phyloP scores from a whole-genome alignment of 2,329 filamentous ascomycete genomes.

The Xylaria sp. region DNA sequence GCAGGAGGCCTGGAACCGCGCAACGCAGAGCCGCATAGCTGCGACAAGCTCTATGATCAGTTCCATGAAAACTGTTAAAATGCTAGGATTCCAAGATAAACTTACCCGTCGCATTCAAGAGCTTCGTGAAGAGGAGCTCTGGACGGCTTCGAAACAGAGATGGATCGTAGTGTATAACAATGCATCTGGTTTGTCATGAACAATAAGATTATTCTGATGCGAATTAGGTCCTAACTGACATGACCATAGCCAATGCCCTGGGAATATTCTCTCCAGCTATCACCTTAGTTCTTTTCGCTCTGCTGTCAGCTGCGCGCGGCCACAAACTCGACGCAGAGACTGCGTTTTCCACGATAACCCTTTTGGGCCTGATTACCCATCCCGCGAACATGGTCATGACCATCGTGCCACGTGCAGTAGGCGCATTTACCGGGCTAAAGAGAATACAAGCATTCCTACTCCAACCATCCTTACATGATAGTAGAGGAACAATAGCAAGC shows the following conservation, averaged over 20 bases:
- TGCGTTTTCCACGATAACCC: conserved; percentile 55
- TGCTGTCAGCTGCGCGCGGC: conserved; percentile 43
- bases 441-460: conserved; percentile 54
- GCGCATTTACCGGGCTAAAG: conserved; percentile 51
- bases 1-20: conserved; percentile 55
- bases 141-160: conserved; percentile 49
- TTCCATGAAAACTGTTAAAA: conserved; percentile 56
- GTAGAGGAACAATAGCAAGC: conserved; percentile 10
- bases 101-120: conserved; percentile 42
- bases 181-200: conserved; percentile 51
- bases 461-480: conserved; percentile 32
- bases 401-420: conserved; percentile 51
- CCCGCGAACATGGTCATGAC: conserved; percentile 59
- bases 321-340: conserved; percentile 50
- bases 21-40: conserved; percentile 55
- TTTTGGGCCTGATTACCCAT: conserved; percentile 55
- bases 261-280: conserved; percentile 56
- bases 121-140: conserved; percentile 51
- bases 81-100: conserved; percentile 50
- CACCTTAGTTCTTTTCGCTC: conserved; percentile 52
- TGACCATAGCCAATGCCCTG: conserved; percentile 52
- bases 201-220: not conserved
- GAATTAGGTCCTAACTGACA: not conserved
- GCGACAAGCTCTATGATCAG: conserved; percentile 50
- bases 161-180: conserved; percentile 57